Evolutionary conservation across 2,329 filamentous ascomycete genomes (phyloP).

Genomic region (Sarocladium oryzae): DNA sequence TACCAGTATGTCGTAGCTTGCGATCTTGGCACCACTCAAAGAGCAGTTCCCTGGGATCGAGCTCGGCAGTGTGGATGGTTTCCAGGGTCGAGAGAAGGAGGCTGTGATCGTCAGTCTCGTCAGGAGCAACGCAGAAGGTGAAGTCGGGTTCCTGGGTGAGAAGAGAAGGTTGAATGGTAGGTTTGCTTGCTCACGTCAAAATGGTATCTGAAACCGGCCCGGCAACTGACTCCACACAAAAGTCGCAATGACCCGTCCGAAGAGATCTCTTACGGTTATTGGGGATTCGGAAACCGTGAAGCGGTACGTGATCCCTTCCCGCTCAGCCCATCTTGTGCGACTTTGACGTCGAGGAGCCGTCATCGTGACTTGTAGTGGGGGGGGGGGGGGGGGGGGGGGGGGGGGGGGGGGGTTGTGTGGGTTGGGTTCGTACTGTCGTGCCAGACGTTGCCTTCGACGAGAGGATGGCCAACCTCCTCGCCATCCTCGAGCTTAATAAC

Average conservation of each 20-base stretch:
- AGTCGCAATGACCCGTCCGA: slow-evolving; percentile 97
- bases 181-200: slow-evolving; percentile 20
- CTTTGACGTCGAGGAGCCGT: no score
- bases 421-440: no score
- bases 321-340: neutral
- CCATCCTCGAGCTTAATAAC: no score
- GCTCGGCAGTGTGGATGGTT: slow-evolving; percentile 93
- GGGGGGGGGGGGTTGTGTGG: no score
- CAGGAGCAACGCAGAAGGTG: slow-evolving; percentile 75
- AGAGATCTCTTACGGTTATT: slow-evolving; percentile 81
- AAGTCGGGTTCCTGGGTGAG: slow-evolving; percentile 90
- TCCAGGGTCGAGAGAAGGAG: slow-evolving; percentile 96
- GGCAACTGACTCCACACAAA: slow-evolving; percentile 24
- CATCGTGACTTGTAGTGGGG: neutral
- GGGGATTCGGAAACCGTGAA: slow-evolving; percentile 92
- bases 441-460: no score
- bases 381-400: no score
- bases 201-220: neutral
- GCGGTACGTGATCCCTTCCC: slow-evolving; percentile 53
- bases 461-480: no score
- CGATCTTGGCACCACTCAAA: slow-evolving; percentile 72
- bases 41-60: slow-evolving; percentile 79
- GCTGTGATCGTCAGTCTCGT: slow-evolving; percentile 92
- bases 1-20: slow-evolving; percentile 46
- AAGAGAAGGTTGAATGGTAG: slow-evolving; percentile 87